Evolutionary conservation across 441 rosid genomes (phyloP), one percentile per base, ranked within the genome.

Genomic region (Mallotus japonicus): DNA sequence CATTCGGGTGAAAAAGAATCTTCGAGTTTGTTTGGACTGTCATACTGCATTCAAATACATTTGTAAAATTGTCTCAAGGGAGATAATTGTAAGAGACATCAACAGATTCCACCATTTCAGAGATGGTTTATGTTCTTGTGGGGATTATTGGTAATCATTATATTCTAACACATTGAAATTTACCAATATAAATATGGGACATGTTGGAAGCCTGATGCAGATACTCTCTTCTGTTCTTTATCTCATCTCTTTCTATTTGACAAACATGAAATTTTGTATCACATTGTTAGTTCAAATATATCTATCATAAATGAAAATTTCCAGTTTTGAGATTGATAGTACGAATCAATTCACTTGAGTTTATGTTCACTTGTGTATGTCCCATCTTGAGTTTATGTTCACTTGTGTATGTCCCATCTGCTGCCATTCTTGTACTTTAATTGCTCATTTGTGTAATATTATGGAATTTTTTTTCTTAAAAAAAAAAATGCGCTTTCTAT

Each of bases 1-100:
- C 54, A 85, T 90, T 28, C 79, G 89, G 73, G 88, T 88, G 75
- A 87, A 87, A 76, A 90, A 90, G 88, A 90, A 90, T 77, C 87
- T 87, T 42, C 74, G 93, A 72, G 79, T 90, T 72, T 90, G 91
- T 69, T 77, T 87, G 17, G 86, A 90, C 71, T 88, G 93, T 76
- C 96, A 89, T 69, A 69, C 82, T 47, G 89, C 79, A 20, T 72
- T 88, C 71, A 86, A 88, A 65, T 83, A 84, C 78, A 81, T 86
- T 62, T 76, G 84, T 70, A 82, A 86, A 73, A 85, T 88, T 42
- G 87, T 77, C 54, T 81, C 88, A 1, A 77, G 92, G 74, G 89
- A 87, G 77, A 88, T 88, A 15, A 87, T 88, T 50, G 84, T 90
- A 56, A 85, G 90, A 79, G 95, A 90, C 75, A 74, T 79, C 62